A percentile compares a stretch with the other conserved stretches of the same genome.
Conservation (phyloP, 805 yeast species). For the Cyberlindnera petersonii region DNA sequence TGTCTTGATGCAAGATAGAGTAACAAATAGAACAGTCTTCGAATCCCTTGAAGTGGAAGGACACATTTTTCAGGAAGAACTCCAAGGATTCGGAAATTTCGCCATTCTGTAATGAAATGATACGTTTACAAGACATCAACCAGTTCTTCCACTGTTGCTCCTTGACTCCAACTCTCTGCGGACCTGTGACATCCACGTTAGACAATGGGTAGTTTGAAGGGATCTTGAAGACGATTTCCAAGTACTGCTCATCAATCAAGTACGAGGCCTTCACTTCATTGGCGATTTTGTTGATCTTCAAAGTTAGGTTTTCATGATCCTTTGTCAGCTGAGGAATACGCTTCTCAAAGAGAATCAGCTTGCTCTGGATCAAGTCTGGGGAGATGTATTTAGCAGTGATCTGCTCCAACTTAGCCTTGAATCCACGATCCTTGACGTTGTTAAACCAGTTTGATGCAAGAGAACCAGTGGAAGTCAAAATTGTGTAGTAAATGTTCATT, state of each 20-base stretch:
- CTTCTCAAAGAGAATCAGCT: conserved; percentile 47
- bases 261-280: conserved; percentile 72
- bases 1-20: conserved; percentile 80
- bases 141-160: conserved; percentile 94
- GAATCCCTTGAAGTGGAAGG: conserved; percentile 84
- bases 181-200: conserved; percentile 71
- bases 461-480: conserved; percentile 52
- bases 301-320: conserved; percentile 40
- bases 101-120: conserved; percentile 71
- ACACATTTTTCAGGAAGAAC: conserved; percentile 56
- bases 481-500: conserved; percentile 47
- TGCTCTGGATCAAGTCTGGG: conserved; percentile 55
- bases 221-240: conserved; percentile 72
- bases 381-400: conserved; percentile 62
- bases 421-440: conserved; percentile 61
- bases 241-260: conserved; percentile 78
- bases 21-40: conserved; percentile 98
- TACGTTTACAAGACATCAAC: conserved; percentile 86
- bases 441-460: conserved; percentile 65
- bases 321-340: conserved; percentile 34
- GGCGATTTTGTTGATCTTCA: conserved; percentile 56
- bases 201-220: conserved; percentile 79
- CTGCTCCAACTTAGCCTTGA: conserved; percentile 55
- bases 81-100: conserved; percentile 44
- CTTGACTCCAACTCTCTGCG: conserved; percentile 78